Conservation (phyloP, 768 basidiomycete species). For the Candolleomyces eurysporus region DNA sequence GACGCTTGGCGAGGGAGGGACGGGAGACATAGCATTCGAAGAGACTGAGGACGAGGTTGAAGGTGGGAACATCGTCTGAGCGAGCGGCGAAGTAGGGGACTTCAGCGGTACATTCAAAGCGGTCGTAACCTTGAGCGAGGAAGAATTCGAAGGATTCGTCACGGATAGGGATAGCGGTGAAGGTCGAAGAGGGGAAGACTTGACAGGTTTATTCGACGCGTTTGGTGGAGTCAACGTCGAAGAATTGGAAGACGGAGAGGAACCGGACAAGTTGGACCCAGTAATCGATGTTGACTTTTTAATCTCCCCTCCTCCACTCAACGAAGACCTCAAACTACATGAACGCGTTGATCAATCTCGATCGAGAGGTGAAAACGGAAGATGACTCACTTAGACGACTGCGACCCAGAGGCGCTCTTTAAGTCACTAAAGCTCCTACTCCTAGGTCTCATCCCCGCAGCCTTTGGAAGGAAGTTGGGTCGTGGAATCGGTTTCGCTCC, state of each 20-base stretch:
- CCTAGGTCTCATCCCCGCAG: slow-evolving; percentile 53
- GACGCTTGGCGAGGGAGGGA: slow-evolving; percentile 20
- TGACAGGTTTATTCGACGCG: slow-evolving; percentile 12
- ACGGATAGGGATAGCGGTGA: slow-evolving; percentile 42
- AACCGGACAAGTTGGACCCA: not conserved
- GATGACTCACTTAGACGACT: slow-evolving; percentile 27
- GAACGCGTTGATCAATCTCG: too few species aligned
- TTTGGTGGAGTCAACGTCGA: slow-evolving; percentile 6
- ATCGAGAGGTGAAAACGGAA: not conserved
- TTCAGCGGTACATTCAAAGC: slow-evolving; percentile 17
- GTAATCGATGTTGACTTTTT: slow-evolving; percentile 19
- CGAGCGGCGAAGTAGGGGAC: slow-evolving; percentile 37
- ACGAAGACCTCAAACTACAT: slow-evolving; percentile 1
- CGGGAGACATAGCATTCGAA: not conserved
- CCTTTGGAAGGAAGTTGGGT: slow-evolving; percentile 63
- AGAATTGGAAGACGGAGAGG: too few species aligned
- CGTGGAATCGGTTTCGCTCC: slow-evolving; percentile 41
- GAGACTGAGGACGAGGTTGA: not conserved
- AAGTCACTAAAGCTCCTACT: slow-evolving; percentile 71
- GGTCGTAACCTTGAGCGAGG: slow-evolving; percentile 6
- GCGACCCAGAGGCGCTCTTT: slow-evolving; percentile 43
- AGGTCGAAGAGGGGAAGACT: slow-evolving; percentile 30
- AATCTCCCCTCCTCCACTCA: slow-evolving; percentile 14
- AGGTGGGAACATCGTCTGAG: slow-evolving; percentile 8
- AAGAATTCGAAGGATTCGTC: not conserved